Base-by-base conservation (phyloP, 2,329 filamentous ascomycete genomes). In the Gnomoniopsis smithogilvyi region DNA sequence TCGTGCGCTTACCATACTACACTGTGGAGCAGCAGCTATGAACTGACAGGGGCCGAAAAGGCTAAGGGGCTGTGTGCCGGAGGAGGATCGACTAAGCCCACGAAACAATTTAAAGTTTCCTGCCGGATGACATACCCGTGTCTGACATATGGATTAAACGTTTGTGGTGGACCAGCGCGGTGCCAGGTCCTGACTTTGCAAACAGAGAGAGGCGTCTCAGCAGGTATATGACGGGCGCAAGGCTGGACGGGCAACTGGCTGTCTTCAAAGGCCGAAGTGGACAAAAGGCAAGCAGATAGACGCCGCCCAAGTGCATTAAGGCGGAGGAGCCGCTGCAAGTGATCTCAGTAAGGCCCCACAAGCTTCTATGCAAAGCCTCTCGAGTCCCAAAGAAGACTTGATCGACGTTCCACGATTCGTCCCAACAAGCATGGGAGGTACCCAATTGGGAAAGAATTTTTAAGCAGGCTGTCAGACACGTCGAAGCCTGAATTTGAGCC, bases 231-330 rank as follows among this genome's bases (percentile, higher is more conserved):
- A 30, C 26, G 26, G 8, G 26, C 26, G 26, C 26, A 30, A 30
- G 22, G 47, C 47, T 26, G 26, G 47, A 15, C 15, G 22, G 22
- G 47, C 21, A 12, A 22, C 22, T 22, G 15, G 15, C 15, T 49
- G 12, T n/a, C 14, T 11, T 24, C n/a, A 14, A 19, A 50, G 51
- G 45, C 34, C 43, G 47, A 61, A 59, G 57, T 59, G 34, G 59
- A 61, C 50, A 46, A 61, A 61, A 59, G 59, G 56, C 59, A 59
- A 51, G 33, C 51, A 56, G 41, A 52, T 36, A n/a, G 33, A 22
- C 41, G 46, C 30, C 55, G 49, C 55, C 43, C 34, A 26, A 36
- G 17, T 41, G 46, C 26, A 56, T 46, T 10, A 41, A 34, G 41
- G 51, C 24, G 19, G 54, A 36, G 10, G 17, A 22, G 17, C 55